Evolutionary conservation across 129 eudicot genomes (phyloP), one percentile per base, ranked within the genome.

Genomic region (Ambrosia trifida): DNA sequence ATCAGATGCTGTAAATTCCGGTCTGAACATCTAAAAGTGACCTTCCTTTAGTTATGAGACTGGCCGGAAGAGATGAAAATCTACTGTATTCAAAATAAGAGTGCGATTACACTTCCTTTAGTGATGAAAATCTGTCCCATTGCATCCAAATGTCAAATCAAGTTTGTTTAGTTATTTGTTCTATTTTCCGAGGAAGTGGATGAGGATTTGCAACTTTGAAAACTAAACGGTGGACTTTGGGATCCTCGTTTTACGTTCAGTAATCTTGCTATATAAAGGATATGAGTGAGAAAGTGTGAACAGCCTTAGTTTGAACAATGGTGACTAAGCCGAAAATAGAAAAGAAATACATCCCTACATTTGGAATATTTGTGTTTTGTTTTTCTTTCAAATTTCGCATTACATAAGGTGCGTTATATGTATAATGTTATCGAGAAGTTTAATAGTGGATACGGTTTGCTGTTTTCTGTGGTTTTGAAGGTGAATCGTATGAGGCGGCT

Each of bases 401-500:
- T 40, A 35, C 58, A 11, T 41, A 65, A 50, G 32, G 43, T 49
- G 28, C 17, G 50, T 35, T 63, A 5, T 53, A 30, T 73, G 30
- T 53, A 31, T 16, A 31, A 17, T 53, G 14, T 75, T 28, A 20
- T 40, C 36, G 12, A 41, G 49, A 62, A 16, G 56, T 52, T 59
- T 54, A 80, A 52, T 54, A 38, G 16, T 74, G 59, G 18, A 68
- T 35, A 38, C 51, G 31, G 5, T 45, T 76, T 75, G 18, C 20
- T 69, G 40, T 78, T 62, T 68, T 46, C 31, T 52, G 4, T 31
- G 41, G 43, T 59, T 7, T 67, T 85, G 60, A 79, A 92, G 98
- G 98, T 52, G 96, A 93, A 76, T 81, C 98, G 24, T 89, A 85
- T 78, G 98, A 87, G 75, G 96, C 96, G 30, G 95, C 96, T 7